phyloP scores from a whole-genome alignment of 176 grass and related monocot species.

The Poa annua region DNA sequence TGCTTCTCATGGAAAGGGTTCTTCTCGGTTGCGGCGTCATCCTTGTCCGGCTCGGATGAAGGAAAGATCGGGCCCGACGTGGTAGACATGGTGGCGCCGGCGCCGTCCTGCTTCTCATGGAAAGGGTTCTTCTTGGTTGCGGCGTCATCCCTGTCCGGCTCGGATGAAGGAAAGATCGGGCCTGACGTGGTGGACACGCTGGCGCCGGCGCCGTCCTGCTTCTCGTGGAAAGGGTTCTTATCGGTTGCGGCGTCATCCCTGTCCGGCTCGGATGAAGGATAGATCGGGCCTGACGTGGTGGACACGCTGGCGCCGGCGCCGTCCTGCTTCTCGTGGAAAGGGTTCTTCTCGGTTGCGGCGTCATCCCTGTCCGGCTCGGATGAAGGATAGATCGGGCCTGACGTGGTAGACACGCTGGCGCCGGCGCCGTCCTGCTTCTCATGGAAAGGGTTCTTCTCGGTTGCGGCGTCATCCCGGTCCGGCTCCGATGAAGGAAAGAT shows the following conservation, averaged over 20 bases:
- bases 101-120: background rate
- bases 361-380: background rate
- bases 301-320: too few relatives aligned
- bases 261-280: background rate
- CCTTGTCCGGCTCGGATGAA: background rate
- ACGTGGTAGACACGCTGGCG: background rate
- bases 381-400: background rate
- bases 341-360: background rate
- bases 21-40: background rate
- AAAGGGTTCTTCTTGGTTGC: background rate
- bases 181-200: background rate
- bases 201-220: too few relatives aligned
- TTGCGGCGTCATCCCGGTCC: background rate
- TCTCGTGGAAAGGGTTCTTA: background rate
- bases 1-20: background rate
- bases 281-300: slow-evolving; percentile 11
- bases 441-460: background rate
- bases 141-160: background rate
- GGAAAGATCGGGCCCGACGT: background rate
- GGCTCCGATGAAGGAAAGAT: background rate
- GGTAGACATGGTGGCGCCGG: too few relatives aligned
- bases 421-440: background rate
- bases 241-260: background rate
- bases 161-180: background rate
- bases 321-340: background rate